Evolutionary conservation across 2,329 filamentous ascomycete genomes (phyloP), one percentile per base, ranked within the genome.

Genomic region (Penicillium sp.): DNA sequence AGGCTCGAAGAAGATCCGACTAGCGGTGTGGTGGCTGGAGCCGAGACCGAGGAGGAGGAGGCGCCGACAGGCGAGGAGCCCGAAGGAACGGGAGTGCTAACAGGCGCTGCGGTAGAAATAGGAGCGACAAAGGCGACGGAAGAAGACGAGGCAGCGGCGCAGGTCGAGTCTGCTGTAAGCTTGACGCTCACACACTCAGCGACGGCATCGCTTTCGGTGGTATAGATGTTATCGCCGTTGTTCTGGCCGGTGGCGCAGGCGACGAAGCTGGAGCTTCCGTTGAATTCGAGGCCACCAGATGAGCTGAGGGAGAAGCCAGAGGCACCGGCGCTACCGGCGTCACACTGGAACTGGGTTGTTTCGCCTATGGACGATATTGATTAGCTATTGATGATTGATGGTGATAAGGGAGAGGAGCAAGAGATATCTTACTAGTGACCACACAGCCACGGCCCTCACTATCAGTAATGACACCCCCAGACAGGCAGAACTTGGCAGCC

Each of bases 341-440:
- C 86, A 63, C 87, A 88, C 68, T 88, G 85, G 57, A 85, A 83
- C 38, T 86, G 82, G 35, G 78, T 80, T 1, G 84, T 85, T 0
- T 84, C 81, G 45, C 82, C 80, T 83, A 24, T 15, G 62, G 40
- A 60, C 55, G 60, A 53, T 45, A 44, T 24, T 8, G 10, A 19
- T 44, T 28, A 44, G 35, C 15, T 3, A 55, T 56, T 22, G 12
- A 22, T 35, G 22, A 33, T 22, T 10, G 30, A 33, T 33, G 30
- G 30, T 7, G 17, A 7, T 44, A 15, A 26, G 17, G 7, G 54
- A 66, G 12, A 4, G 28, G 6, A 5, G 40, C 19, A 53, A 5
- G 44, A 24, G 61, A 8, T 17, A 22, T 22, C 77, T 70, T 73
- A 84, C 81, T 80, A 65, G 86, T 88, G 70, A 88, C 78, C 75